These are phyloP conservation scores for Hypomyces rosellus DNA, from an alignment of 2,329 filamentous ascomycete genomes.

Conservation along the genomic window DNA sequence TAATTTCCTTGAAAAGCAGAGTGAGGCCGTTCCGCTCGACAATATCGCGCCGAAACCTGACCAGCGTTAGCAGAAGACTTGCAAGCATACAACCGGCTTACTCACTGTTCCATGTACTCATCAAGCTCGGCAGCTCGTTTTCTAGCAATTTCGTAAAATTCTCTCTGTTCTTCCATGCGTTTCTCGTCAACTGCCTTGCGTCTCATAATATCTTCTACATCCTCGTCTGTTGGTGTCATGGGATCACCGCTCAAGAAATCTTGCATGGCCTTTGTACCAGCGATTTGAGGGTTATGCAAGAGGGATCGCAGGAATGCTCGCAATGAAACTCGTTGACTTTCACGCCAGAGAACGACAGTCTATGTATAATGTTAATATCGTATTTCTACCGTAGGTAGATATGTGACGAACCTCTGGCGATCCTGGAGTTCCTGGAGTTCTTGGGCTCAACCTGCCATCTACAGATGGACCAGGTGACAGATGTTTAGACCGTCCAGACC, in stretches of 20 bases:
- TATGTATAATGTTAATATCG: conserved; percentile 27
- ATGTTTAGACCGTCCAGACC: conserved; percentile 23
- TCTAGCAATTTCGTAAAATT: conserved; percentile 92
- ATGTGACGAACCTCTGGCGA: conserved; percentile 20
- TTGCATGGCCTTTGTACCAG: conserved; percentile 72
- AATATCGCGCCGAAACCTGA: conserved; percentile 58
- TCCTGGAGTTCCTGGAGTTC: conserved; percentile 16
- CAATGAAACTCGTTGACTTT: conserved; percentile 85
- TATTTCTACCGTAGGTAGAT: neutral
- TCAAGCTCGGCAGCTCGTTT: conserved; percentile 87
- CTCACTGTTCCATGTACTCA: conserved; percentile 93
- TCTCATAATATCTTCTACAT: conserved; percentile 71
- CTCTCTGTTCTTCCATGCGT: conserved; percentile 83
- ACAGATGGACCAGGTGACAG: conserved; percentile 26
- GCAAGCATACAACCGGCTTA: neutral
- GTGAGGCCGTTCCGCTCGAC: conserved; percentile 77
- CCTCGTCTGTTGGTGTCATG: conserved; percentile 71
- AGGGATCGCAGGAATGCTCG: conserved; percentile 85
- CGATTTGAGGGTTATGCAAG: conserved; percentile 76
- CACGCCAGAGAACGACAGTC: conserved; percentile 65
- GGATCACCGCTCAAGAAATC: conserved; percentile 75
- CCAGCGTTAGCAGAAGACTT: conserved; percentile 15
- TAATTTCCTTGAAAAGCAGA: conserved; percentile 87
- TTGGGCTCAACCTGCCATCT: conserved; percentile 25
- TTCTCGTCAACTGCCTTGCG: conserved; percentile 81